Conservation (phyloP, 805 yeast species). For the Nakazawaea siamensis region DNA sequence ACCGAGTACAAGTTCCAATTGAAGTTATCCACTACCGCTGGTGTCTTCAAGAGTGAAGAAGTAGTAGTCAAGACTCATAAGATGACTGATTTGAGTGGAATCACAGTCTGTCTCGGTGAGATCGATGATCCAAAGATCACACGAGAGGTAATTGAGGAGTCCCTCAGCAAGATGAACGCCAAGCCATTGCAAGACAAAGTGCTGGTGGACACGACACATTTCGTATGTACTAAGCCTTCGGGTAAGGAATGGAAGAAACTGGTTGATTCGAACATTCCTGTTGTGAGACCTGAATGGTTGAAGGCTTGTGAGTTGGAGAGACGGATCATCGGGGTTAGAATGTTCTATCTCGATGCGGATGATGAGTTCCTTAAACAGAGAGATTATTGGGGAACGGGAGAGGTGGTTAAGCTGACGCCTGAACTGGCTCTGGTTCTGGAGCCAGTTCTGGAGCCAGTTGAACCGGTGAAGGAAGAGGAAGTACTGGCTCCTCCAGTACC, state of each 20-base stretch:
- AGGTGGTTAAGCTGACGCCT: background rate
- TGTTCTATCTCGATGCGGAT: constrained; percentile 60
- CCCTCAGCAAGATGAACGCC: constrained; percentile 72
- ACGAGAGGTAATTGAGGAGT: constrained; percentile 49
- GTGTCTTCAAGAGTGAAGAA: constrained; percentile 62
- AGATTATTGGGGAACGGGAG: constrained; percentile 28
- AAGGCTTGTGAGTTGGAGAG: constrained; percentile 88
- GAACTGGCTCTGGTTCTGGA: background rate
- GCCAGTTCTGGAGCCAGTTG: background rate
- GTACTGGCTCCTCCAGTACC: constrained; percentile 15
- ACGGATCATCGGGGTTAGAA: constrained; percentile 87
- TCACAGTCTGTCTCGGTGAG: constrained; percentile 84
- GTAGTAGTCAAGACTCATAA: constrained; percentile 78
- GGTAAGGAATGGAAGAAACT: constrained; percentile 73
- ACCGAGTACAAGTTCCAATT: constrained; percentile 73
- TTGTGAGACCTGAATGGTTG: constrained; percentile 95
- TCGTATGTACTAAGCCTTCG: constrained; percentile 60
- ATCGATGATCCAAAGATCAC: constrained; percentile 47
- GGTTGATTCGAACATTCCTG: constrained; percentile 77
- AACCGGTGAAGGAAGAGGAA: constrained; percentile 8
- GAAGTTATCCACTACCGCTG: constrained; percentile 82
- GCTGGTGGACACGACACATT: constrained; percentile 90
- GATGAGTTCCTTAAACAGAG: constrained; percentile 34
- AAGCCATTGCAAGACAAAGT: constrained; percentile 68
- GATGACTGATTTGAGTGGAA: constrained; percentile 93